phyloP scores from a whole-genome alignment of 1,139 yeast genomes.

The Taphrina communis region DNA sequence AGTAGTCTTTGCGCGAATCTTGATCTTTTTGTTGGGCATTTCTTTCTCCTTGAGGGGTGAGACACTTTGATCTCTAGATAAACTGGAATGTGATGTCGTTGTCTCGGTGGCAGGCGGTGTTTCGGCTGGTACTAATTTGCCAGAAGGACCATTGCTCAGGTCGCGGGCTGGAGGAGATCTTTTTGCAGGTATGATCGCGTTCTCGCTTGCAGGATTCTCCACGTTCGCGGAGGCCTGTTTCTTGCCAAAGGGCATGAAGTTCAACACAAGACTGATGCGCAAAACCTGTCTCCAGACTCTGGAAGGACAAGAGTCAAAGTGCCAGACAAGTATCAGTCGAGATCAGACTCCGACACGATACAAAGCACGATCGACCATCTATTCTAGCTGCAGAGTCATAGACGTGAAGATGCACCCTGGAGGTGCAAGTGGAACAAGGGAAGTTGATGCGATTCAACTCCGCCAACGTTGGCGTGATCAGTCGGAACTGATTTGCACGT shows the following conservation, averaged over 20 bases:
- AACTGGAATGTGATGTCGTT: not conserved
- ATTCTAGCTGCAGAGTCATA: no score
- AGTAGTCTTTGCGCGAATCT: not conserved
- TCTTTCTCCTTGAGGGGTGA: not conserved
- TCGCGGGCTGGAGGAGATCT: slow-evolving; percentile 9
- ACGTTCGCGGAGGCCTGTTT: slow-evolving; percentile 6
- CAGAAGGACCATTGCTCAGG: slow-evolving; percentile 25
- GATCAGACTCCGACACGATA: slow-evolving; percentile 5
- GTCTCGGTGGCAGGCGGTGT: not conserved
- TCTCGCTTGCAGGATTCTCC: not conserved
- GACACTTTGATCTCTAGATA: slow-evolving; percentile 1
- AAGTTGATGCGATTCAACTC: no score
- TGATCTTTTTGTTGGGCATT: slow-evolving; percentile 3
- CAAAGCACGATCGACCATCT: no score
- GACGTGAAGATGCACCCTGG: no score
- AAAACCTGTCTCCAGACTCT: not conserved
- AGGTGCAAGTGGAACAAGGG: no score
- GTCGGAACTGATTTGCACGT: not conserved
- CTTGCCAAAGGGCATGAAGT: slow-evolving; percentile 24
- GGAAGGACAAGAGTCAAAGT: not conserved
- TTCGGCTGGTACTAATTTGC: not conserved
- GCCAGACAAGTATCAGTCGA: not conserved
- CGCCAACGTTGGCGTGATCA: slow-evolving; percentile 4
- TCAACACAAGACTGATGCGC: not conserved
- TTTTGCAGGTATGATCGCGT: not conserved